These are phyloP conservation scores for Metarhizium rileyi DNA, from an alignment of 2,329 filamentous ascomycete genomes.

Conservation along the genomic window DNA sequence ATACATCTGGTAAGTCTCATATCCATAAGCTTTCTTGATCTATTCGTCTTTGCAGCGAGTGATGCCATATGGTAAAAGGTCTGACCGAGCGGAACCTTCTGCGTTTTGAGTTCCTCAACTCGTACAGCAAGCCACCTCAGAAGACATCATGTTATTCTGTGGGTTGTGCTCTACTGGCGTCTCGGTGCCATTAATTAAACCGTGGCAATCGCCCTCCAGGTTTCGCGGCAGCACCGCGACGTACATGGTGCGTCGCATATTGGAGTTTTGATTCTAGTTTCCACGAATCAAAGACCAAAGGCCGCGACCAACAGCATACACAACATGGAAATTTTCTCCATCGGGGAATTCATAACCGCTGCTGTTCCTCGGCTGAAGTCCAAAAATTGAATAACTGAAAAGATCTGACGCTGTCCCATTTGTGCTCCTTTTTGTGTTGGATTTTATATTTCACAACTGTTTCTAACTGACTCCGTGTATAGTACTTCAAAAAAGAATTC, in stretches of 20 bases:
- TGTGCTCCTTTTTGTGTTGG: slow-evolving; percentile 1
- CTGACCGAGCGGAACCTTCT: slow-evolving; percentile 41
- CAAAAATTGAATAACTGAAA: slow-evolving; percentile 55
- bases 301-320: slow-evolving; percentile 42
- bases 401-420: slow-evolving; percentile 51
- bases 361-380: slow-evolving; percentile 40
- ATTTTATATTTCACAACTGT: neutral
- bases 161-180: neutral
- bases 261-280: slow-evolving; percentile 40
- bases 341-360: slow-evolving; percentile 34
- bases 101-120: slow-evolving; percentile 29
- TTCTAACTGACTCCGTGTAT: neutral
- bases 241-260: slow-evolving; percentile 30
- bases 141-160: neutral
- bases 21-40: neutral
- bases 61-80: slow-evolving; percentile 59
- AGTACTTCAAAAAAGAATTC: neutral
- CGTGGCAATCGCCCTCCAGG: neutral
- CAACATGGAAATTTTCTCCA: slow-evolving; percentile 2
- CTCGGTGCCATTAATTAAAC: neutral
- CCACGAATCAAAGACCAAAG: slow-evolving; percentile 46
- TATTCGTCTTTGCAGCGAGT: slow-evolving; percentile 21
- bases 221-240: neutral
- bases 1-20: neutral
- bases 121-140: neutral